These are phyloP conservation scores for Tanozyma kutaoensis DNA, from an alignment of 805 yeast species.

Conservation along the genomic window DNA sequence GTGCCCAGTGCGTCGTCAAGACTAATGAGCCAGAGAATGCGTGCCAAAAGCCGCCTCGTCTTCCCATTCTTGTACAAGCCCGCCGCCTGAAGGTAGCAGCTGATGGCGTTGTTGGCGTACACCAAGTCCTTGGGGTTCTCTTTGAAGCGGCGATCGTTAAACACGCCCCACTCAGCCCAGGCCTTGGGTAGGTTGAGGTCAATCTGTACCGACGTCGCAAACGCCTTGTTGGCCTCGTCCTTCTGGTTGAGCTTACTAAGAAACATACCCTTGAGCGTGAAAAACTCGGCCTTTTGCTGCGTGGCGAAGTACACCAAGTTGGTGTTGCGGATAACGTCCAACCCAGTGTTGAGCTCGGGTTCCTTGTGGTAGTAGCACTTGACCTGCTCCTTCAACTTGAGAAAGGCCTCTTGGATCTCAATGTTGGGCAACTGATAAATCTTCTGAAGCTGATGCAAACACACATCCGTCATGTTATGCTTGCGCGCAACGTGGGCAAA, in stretches of 20 bases:
- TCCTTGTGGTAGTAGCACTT: conserved; percentile 93
- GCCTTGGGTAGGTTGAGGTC: conserved; percentile 93
- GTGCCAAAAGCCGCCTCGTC: conserved; percentile 73
- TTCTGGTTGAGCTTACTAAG: conserved; percentile 78
- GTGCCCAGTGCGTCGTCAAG: conserved; percentile 78
- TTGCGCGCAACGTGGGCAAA: conserved; percentile 98
- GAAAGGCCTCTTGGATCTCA: conserved; percentile 95
- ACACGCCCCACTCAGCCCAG: conserved; percentile 99
- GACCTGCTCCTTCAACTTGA: conserved; percentile 92
- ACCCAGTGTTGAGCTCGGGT: conserved; percentile 82
- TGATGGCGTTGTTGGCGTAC: conserved; percentile 85
- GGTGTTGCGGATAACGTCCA: conserved; percentile 94
- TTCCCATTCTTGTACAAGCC: conserved; percentile 90
- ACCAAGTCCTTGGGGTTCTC: conserved; percentile 72
- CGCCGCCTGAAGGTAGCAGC: conserved; percentile 95
- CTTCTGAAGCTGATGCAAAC: conserved; percentile 82
- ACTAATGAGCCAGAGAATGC: conserved; percentile 88
- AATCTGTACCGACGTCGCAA: conserved; percentile 94
- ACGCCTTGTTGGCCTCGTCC: conserved; percentile 95
- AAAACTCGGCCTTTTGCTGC: conserved; percentile 96
- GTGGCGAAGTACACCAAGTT: conserved; percentile 93
- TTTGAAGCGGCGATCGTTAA: conserved; percentile 77
- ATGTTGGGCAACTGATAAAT: conserved; percentile 93
- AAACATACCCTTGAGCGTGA: conserved; percentile 96
- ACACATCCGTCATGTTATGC: conserved; percentile 94